These are phyloP conservation scores for Tricholoma hemisulphureum DNA, from an alignment of 768 basidiomycete genomes.

Conservation along the genomic window DNA sequence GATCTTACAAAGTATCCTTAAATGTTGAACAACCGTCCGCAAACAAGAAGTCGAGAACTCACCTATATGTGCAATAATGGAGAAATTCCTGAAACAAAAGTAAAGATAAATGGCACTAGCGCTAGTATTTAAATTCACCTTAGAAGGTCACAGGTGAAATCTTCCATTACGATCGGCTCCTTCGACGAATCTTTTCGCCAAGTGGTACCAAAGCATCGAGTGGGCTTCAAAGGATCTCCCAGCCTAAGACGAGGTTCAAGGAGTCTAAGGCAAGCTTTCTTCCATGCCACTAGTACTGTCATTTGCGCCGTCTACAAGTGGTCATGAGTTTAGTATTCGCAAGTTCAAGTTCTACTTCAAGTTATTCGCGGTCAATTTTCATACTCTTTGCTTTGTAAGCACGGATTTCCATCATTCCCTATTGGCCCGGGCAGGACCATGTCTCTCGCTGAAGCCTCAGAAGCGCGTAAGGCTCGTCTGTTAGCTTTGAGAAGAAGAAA, in stretches of 20 bases:
- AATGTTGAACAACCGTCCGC: constrained; percentile 2
- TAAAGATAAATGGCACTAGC: not conserved
- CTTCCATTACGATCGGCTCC: constrained; percentile 51
- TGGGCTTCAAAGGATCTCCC: constrained; percentile 11
- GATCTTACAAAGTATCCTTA: constrained; percentile 52
- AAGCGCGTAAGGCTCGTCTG: constrained; percentile 78
- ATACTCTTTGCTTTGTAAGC: constrained; percentile 38
- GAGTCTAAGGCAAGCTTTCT: constrained; percentile 25
- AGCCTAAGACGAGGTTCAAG: constrained; percentile 12
- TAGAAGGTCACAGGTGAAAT: constrained; percentile 66
- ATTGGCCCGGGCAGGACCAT: constrained; percentile 18
- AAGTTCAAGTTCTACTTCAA: too few species aligned
- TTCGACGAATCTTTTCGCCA: constrained; percentile 29
- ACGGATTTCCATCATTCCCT: not conserved
- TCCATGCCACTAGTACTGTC: constrained; percentile 33
- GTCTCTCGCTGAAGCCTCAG: constrained; percentile 74
- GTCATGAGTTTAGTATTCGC: not conserved
- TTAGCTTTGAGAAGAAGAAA: constrained; percentile 75
- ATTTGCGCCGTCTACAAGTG: constrained; percentile 1
- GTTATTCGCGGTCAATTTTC: too few species aligned
- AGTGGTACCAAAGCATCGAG: constrained; percentile 33
- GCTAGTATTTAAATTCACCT: constrained; percentile 42
- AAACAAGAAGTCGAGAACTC: constrained; percentile 5
- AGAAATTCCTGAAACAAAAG: constrained; percentile 72
- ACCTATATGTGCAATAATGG: constrained; percentile 97